phyloP scores from a whole-genome alignment of 1,284 basidiomycete species.

The Amylostereum chailletii region DNA sequence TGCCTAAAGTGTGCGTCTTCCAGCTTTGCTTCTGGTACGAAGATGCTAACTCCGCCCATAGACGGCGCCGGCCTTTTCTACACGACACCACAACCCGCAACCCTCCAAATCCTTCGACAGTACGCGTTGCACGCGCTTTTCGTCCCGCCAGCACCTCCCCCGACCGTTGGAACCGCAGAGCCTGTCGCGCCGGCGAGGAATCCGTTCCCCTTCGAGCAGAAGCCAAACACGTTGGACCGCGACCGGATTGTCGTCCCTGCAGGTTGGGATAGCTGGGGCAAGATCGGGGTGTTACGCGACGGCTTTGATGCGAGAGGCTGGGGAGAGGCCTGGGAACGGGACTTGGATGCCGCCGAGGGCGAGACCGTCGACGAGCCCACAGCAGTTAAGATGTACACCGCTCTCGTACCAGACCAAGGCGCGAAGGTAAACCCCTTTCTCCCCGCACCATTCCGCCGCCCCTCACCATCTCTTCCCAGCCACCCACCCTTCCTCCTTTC shows the following conservation, averaged over 20 bases:
- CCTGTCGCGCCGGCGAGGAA: constrained; percentile 53
- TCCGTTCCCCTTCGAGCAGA: constrained; percentile 79
- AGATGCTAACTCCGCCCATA: constrained; percentile 19
- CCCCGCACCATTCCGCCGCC: not conserved
- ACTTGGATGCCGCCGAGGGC: constrained; percentile 37
- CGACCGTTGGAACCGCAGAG: constrained; percentile 35
- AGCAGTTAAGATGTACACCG: constrained; percentile 49
- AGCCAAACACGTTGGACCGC: constrained; percentile 87
- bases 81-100: constrained; percentile 77
- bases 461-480: constrained; percentile 26
- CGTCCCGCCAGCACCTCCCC: constrained; percentile 60
- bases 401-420: constrained; percentile 66
- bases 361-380: constrained; percentile 34
- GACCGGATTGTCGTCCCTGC: constrained; percentile 88
- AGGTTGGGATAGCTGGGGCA: constrained; percentile 98
- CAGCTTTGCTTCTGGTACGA: not conserved
- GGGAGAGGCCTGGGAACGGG: constrained; percentile 78
- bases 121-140: constrained; percentile 87
- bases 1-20: constrained; percentile 78
- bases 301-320: constrained; percentile 82
- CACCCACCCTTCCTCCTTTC: constrained; percentile 61
- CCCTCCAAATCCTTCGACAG: constrained; percentile 74
- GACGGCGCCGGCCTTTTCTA: constrained; percentile 93
- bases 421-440: constrained; percentile 40
- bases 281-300: constrained; percentile 86